Conservation (phyloP, 2,329 filamentous ascomycete genomes). For the Esteya vermicola region DNA sequence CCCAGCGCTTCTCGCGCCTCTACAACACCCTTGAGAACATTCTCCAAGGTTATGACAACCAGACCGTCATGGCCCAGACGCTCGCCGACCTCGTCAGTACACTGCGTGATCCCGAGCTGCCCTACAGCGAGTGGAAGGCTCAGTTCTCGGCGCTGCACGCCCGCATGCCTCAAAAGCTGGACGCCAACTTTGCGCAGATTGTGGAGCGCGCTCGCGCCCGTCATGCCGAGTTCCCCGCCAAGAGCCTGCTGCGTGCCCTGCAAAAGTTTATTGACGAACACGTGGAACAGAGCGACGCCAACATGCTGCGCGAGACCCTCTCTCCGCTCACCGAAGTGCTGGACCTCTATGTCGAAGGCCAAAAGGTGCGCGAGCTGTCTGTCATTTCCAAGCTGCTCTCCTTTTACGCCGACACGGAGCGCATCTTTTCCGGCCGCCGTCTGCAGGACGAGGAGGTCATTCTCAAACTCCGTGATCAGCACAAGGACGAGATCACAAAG, state of each 20-base stretch:
- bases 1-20: constrained; percentile 71
- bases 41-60: constrained; percentile 88
- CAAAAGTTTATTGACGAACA: constrained; percentile 82
- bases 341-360: constrained; percentile 66
- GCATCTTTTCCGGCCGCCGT: constrained; percentile 72
- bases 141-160: constrained; percentile 95
- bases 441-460: constrained; percentile 88
- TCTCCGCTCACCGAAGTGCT: constrained; percentile 66
- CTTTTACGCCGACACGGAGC: constrained; percentile 71
- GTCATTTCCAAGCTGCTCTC: constrained; percentile 70
- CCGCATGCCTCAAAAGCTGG: constrained; percentile 90
- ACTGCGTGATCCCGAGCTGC: constrained; percentile 75
- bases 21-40: constrained; percentile 75
- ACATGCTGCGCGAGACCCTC: constrained; percentile 58
- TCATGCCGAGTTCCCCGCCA: constrained; percentile 80
- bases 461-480: constrained; percentile 82
- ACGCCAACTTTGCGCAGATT: constrained; percentile 66
- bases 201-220: constrained; percentile 71
- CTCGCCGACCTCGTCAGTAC: constrained; percentile 84
- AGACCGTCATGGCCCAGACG: constrained; percentile 81
- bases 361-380: constrained; percentile 79
- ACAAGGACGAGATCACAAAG: constrained; percentile 79
- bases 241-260: constrained; percentile 71
- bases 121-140: constrained; percentile 91
- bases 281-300: constrained; percentile 56